phyloP scores from a whole-genome alignment of 2,329 filamentous ascomycete species.

The Dactylellina drechsleri region DNA sequence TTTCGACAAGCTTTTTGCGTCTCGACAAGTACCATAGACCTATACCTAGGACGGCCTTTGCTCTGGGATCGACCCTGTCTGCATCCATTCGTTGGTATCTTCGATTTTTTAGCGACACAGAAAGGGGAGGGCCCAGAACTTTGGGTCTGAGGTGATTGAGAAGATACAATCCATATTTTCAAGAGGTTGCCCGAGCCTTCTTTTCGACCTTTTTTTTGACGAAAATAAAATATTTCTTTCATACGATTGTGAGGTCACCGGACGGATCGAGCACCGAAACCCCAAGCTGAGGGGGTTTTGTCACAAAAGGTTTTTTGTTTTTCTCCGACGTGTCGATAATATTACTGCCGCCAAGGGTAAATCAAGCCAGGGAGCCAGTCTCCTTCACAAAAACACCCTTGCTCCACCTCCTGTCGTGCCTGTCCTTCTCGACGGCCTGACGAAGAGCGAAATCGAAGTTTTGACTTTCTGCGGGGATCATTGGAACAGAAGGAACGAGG shows the following conservation, averaged over 20 bases:
- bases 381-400: conserved; percentile 46
- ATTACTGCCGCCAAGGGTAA: conserved; percentile 32
- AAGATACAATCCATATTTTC: background rate
- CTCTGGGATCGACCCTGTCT: conserved; percentile 49
- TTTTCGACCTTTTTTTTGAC: conserved; percentile 2
- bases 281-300: conserved; percentile 11
- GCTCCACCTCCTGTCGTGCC: conserved; percentile 21
- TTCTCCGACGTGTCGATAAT: conserved; percentile 33
- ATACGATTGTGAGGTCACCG: conserved; percentile 2
- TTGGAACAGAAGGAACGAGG: conserved; percentile 17
- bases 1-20: background rate
- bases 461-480: conserved; percentile 15
- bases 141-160: conserved; percentile 20
- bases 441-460: conserved; percentile 18
- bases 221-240: background rate
- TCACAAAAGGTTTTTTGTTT: conserved; percentile 28
- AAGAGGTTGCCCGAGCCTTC: background rate
- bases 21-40: conserved; percentile 26
- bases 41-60: conserved; percentile 24
- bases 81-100: conserved; percentile 40
- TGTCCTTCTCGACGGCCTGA: conserved; percentile 23
- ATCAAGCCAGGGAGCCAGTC: conserved; percentile 38
- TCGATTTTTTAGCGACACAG: conserved; percentile 36
- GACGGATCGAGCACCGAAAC: conserved; percentile 27
- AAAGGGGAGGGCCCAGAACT: conserved; percentile 27